Percentiles rank a stretch among this genome's conserved stretches.
Conservation (phyloP, 768 basidiomycete species). For the Erythrobasidium yunnanense region DNA sequence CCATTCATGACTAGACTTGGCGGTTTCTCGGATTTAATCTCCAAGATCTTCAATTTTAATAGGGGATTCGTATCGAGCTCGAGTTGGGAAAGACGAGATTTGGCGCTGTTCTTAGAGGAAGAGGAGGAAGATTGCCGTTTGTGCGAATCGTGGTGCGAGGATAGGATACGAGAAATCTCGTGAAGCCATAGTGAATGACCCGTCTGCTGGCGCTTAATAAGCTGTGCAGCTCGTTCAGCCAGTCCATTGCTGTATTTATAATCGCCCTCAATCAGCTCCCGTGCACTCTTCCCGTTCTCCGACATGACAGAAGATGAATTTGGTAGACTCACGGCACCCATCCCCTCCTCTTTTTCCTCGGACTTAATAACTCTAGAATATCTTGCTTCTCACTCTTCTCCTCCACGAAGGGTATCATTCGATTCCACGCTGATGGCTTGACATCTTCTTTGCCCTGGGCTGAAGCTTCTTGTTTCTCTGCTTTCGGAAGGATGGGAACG, state of each 20-base stretch:
- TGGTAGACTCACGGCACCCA: slow-evolving; percentile 8
- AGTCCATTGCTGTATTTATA: neutral
- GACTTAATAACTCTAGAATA: slow-evolving; percentile 12
- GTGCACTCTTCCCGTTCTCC: neutral
- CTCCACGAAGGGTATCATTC: too few relatives aligned
- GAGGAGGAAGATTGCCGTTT: neutral
- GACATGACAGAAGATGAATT: too few relatives aligned
- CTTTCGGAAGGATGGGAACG: too few relatives aligned
- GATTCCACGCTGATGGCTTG: too few relatives aligned
- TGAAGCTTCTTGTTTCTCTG: too few relatives aligned
- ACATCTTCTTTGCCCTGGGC: too few relatives aligned
- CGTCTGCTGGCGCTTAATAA: slow-evolving; percentile 18
- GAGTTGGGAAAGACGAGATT: neutral
- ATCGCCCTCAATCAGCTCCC: too few relatives aligned
- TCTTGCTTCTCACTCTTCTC: neutral
- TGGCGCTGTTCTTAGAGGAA: neutral
- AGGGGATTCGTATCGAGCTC: slow-evolving; percentile 1
- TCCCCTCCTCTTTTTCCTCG: slow-evolving; percentile 16
- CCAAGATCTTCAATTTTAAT: neutral
- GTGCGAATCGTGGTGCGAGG: neutral
- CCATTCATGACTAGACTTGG: neutral
- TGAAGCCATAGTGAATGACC: slow-evolving; percentile 18
- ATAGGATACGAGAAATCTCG: slow-evolving; percentile 11
- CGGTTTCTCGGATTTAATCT: neutral
- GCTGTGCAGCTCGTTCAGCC: neutral